A percentile compares a stretch with the other conserved stretches of the same genome.
Evolutionary conservation across 2,329 filamentous ascomycete species (phyloP).

Genomic region (Cladosporium sp.): DNA sequence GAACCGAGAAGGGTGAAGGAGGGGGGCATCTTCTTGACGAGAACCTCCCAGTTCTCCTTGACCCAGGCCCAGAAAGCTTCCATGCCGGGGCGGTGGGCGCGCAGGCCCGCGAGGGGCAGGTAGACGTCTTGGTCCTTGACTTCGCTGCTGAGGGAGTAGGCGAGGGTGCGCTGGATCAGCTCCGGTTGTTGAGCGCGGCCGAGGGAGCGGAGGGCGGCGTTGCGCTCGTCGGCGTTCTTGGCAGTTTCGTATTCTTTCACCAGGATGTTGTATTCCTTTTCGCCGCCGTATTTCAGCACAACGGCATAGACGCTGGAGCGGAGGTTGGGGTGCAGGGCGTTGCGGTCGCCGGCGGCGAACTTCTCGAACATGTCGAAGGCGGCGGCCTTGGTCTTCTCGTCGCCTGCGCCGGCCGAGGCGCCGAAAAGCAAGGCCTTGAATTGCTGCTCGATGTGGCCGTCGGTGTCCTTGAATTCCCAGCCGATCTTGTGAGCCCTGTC

Average conservation of each 20-base stretch:
- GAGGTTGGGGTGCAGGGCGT: conserved; percentile 87
- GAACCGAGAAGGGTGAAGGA: conserved; percentile 78
- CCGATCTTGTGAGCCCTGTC: conserved; percentile 80
- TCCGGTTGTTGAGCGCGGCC: conserved; percentile 73
- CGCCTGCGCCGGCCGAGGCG: conserved; percentile 72
- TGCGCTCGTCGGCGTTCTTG: conserved; percentile 79
- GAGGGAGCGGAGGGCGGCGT: conserved; percentile 78
- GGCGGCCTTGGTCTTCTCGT: conserved; percentile 70
- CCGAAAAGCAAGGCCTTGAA: conserved; percentile 92
- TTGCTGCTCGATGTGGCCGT: conserved; percentile 87
- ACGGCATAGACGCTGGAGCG: conserved; percentile 82
- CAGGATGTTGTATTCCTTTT: conserved; percentile 78
- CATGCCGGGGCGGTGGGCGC: conserved; percentile 72
- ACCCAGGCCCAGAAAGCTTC: conserved; percentile 78
- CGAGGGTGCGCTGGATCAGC: conserved; percentile 76
- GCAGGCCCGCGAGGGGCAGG: conserved; percentile 74
- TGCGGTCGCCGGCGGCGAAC: conserved; percentile 71
- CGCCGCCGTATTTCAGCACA: conserved; percentile 75
- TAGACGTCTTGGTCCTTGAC: conserved; percentile 95
- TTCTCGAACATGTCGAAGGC: conserved; percentile 87
- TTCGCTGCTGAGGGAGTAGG: conserved; percentile 68
- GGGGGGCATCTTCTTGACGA: conserved; percentile 79
- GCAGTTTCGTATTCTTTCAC: conserved; percentile 71
- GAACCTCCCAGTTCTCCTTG: conserved; percentile 79
- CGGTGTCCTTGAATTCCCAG: conserved; percentile 78